A percentile compares a stretch with the other conserved stretches of the same genome.
phyloP scores from a whole-genome alignment of 805 yeast genomes.

The Naumovozyma dairenensis region DNA sequence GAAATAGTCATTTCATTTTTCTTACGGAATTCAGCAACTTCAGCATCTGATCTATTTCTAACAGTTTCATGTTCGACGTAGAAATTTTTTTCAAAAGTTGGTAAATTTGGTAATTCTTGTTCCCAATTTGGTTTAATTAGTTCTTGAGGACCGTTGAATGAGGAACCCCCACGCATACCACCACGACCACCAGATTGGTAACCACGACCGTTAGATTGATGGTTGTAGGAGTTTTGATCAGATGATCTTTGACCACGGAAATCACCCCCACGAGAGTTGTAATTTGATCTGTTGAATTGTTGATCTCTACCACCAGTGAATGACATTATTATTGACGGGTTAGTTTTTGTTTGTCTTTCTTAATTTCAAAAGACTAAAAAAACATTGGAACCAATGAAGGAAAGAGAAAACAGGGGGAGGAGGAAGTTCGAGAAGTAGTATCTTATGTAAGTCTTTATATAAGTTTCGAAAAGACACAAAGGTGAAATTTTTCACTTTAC shows the following conservation, averaged over 20 bases:
- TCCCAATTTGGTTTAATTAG: constrained; percentile 69
- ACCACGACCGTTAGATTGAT: constrained; percentile 28
- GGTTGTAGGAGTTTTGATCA: constrained; percentile 30
- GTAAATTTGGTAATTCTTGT: constrained; percentile 46
- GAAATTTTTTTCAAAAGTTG: constrained; percentile 90
- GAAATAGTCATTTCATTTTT: constrained; percentile 75
- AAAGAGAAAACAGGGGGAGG: constrained; percentile 1
- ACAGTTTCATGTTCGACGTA: constrained; percentile 80
- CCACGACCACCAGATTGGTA: constrained; percentile 28
- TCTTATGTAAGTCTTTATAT: neutral
- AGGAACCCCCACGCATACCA: constrained; percentile 32
- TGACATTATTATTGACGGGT: constrained; percentile 19
- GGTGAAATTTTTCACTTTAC: neutral
- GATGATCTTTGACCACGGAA: constrained; percentile 33
- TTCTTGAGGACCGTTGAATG: constrained; percentile 26
- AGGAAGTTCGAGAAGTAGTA: neutral
- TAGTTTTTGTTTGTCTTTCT: neutral
- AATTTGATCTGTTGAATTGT: constrained; percentile 30
- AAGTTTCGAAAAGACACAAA: too few relatives aligned
- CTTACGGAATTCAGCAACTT: constrained; percentile 66
- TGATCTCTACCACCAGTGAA: constrained; percentile 29
- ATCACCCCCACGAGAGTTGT: constrained; percentile 33
- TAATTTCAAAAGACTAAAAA: neutral
- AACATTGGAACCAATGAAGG: neutral
- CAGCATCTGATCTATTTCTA: constrained; percentile 61